These are phyloP conservation scores for Ophiocordyceps camponoti-leonardi DNA, from an alignment of 2,329 filamentous ascomycete genomes.

Conservation along the genomic window DNA sequence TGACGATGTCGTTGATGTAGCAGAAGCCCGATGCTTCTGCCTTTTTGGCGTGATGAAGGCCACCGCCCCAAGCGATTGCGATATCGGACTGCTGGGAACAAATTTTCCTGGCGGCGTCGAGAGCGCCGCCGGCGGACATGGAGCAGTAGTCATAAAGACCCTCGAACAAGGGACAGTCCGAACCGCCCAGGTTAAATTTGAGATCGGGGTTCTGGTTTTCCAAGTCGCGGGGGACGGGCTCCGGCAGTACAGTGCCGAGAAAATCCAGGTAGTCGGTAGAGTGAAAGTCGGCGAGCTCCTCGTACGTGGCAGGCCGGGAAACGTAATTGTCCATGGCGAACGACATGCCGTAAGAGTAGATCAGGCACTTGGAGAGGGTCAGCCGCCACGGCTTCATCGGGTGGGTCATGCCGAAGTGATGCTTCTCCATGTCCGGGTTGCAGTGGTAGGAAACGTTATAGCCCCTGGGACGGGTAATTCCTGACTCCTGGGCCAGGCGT, in stretches of 20 bases:
- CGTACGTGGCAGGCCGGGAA: constrained; percentile 65
- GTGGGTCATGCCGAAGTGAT: constrained; percentile 93
- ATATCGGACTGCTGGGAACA: constrained; percentile 80
- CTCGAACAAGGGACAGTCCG: constrained; percentile 93
- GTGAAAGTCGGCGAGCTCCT: constrained; percentile 80
- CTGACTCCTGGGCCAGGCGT: constrained; percentile 39
- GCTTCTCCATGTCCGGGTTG: constrained; percentile 85
- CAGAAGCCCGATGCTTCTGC: constrained; percentile 90
- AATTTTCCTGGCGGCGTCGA: constrained; percentile 82
- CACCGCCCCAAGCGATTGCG: constrained; percentile 94
- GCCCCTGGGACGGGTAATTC: constrained; percentile 64
- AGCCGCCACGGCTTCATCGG: constrained; percentile 99
- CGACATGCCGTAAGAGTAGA: constrained; percentile 89
- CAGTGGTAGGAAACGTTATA: constrained; percentile 92
- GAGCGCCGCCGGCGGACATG: constrained; percentile 75
- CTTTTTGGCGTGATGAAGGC: constrained; percentile 91
- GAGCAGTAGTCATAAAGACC: constrained; percentile 92
- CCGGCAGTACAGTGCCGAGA: constrained; percentile 53
- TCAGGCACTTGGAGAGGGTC: constrained; percentile 85
- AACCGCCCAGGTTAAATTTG: constrained; percentile 73
- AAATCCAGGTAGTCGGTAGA: constrained; percentile 83
- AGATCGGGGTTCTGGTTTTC: constrained; percentile 45
- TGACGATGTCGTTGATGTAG: constrained; percentile 97
- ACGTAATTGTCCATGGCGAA: constrained; percentile 93
- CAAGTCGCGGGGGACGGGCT: constrained; percentile 45